These are phyloP conservation scores for Botrytis fragariae DNA, from an alignment of 2,329 filamentous ascomycete species.

Conservation along the genomic window DNA sequence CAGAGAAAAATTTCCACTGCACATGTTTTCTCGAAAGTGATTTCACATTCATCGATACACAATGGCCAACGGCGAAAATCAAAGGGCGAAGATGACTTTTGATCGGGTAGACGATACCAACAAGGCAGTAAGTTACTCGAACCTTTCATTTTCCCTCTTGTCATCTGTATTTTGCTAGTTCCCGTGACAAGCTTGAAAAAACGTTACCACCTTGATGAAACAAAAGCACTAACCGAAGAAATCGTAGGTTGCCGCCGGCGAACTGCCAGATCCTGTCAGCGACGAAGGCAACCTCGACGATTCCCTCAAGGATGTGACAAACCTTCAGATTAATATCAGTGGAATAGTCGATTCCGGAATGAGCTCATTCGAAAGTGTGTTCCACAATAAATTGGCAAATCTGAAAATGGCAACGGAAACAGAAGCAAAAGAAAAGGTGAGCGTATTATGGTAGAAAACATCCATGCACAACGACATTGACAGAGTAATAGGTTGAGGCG, in stretches of 20 bases:
- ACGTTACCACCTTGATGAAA: not conserved
- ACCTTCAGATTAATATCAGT: not conserved
- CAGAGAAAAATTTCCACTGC: too few relatives aligned
- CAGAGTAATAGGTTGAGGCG: not conserved
- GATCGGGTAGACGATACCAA: not conserved
- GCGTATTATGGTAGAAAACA: not conserved
- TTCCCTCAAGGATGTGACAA: not conserved
- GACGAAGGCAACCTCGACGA: too few relatives aligned
- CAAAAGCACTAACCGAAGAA: not conserved
- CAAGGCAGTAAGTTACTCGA: not conserved
- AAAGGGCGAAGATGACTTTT: not conserved
- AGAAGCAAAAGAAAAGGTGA: not conserved
- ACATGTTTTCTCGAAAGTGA: not conserved
- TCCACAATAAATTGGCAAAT: not conserved
- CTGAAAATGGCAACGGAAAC: too few relatives aligned
- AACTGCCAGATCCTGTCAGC: not conserved
- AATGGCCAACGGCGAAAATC: not conserved
- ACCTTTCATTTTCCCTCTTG: not conserved
- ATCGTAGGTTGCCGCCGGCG: not conserved
- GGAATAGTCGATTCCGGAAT: not conserved
- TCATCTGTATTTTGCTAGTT: not conserved
- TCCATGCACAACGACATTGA: not conserved
- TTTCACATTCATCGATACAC: not conserved
- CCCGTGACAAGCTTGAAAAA: too few relatives aligned
- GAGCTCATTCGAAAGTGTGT: not conserved